Conservation (phyloP, 805 yeast species). For the Wickerhamia fluorescens region DNA sequence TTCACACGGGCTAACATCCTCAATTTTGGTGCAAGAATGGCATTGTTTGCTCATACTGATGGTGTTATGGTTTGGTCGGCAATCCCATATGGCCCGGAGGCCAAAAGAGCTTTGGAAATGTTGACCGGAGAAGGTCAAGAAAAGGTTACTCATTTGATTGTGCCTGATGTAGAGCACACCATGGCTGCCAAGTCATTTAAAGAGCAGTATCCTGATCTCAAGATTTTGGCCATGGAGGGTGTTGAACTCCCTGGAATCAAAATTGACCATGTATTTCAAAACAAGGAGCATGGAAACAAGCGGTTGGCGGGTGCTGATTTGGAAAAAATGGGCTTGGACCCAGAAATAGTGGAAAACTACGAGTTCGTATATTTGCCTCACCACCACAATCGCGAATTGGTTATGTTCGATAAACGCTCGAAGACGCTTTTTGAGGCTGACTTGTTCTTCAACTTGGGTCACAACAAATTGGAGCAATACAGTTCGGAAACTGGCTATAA, state of each 20-base stretch:
- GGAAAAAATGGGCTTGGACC: constrained; percentile 29
- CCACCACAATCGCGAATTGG: constrained; percentile 54
- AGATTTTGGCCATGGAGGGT: constrained; percentile 49
- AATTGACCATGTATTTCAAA: constrained; percentile 36
- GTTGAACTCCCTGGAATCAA: constrained; percentile 16
- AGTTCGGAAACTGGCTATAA: constrained; percentile 40
- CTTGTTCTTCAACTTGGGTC: constrained; percentile 50
- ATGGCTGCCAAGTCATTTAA: constrained; percentile 53
- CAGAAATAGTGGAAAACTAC: constrained; percentile 33
- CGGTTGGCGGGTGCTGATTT: constrained; percentile 16
- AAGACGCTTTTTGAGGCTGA: constrained; percentile 54
- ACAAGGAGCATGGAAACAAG: constrained; percentile 25
- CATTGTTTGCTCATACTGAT: constrained; percentile 24
- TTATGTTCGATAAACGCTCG: constrained; percentile 40
- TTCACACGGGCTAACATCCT: constrained; percentile 24
- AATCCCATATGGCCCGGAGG: constrained; percentile 45
- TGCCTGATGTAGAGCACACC: constrained; percentile 63
- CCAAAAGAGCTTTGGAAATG: constrained; percentile 32
- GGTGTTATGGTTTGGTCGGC: constrained; percentile 48
- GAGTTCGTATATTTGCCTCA: constrained; percentile 52
- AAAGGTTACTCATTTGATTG: constrained; percentile 43
- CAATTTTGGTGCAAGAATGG: constrained; percentile 39
- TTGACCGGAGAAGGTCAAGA: constrained; percentile 23
- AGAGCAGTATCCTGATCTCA: constrained; percentile 41
- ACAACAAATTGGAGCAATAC: constrained; percentile 33